Evolutionary conservation across 1,284 basidiomycete genomes (phyloP), one percentile per base, ranked within the genome.

Genomic region (Moniliella sp.): DNA sequence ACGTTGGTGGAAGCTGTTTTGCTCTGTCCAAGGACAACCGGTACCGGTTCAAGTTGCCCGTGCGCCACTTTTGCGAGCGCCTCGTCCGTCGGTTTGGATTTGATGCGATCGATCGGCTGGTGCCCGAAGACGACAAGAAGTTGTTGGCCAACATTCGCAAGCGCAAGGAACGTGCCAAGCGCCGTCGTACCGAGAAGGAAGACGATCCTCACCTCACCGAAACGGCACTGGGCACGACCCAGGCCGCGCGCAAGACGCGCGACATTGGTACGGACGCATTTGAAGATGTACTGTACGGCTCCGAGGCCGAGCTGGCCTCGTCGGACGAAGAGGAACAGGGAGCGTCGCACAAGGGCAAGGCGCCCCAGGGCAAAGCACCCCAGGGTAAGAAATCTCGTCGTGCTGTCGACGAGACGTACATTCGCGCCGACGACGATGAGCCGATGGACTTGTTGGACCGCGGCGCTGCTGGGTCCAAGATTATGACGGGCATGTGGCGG

Each of bases 31-130:
- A 88, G 53, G 84, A 93, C 59, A 86, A 97, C 66, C 88, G 88
- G 62, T 93, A 97, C 57, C 88, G 94, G 61, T 97, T 99, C 72
- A 97, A 97, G 62, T 69, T 72, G 34, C 94, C 93, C 65, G 81
- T 93, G 9, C 73, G 83, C 28, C 86, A 94, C 62, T 84, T 97
- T 38, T 83, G 97, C 48, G 91, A 97, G 66, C 73, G 91, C 28
- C 75, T 97, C 70, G 70, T 97, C 42, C 69, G 88, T 39, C 72
- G 84, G 40, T 91, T 93, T 54, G 78, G 76, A 0, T 91, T 74
- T 67, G 75, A 86, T 31, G 75, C 75, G 13, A 73, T 99, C 4
- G 66, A 66, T 40, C 44, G 53, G 29, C 64, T 67, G 5, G 45
- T 43, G 3, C 77, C 71, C 41, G 77, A 78, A 17, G 75, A 76